Base-by-base conservation (phyloP, 139 green algal species). In the Chara braunii region DNA sequence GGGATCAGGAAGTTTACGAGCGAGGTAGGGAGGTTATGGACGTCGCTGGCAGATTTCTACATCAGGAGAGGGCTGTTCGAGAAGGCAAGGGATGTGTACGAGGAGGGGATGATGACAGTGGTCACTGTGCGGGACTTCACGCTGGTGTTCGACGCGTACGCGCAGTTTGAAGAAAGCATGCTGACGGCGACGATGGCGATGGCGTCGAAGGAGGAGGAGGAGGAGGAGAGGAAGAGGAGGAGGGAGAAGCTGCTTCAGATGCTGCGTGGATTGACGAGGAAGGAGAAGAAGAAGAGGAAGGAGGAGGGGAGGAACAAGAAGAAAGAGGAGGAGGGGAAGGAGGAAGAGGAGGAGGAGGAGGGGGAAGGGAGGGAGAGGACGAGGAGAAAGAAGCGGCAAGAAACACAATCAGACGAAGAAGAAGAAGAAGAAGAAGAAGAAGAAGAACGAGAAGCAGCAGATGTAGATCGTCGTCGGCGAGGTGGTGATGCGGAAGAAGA, bases 121-220 rank as follows among this genome's bases (percentile, higher is more conserved):
- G 62, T 81, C 28, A 95, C 90, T 9, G 89, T 77, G 43, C 81
- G 88, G 26, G 91, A 97, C 80, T 98, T 98, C 73, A 86, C 72
- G 0, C 77, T 98, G n/a, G 83, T 98, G n/a, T 98, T 95, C 70
- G 92, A 98, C 70, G 91, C 92, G 0, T 88, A 95, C 9, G 87
- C 82, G 8, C 86, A 73, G 35, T 78, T 71, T 44, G 78, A 78
- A 57, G 78, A 79, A 54, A 78, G 54, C 43, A 52, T 74, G 68
- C 37, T 85, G 54, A 56, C 33, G 0, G 73, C 76, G 7, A 77
- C 69, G 36, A 75, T 82, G 60, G 72, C 76, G 35, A 4, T 28
- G 24, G 24, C 42, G 23, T 65, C 32, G n/a, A 18, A 22, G 6
- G 67, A 57, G 18, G 67, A 74, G 14, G 43, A 69, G 14, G 60